phyloP scores from a whole-genome alignment of 1,284 basidiomycete species.

The Malassezia cuniculi region DNA sequence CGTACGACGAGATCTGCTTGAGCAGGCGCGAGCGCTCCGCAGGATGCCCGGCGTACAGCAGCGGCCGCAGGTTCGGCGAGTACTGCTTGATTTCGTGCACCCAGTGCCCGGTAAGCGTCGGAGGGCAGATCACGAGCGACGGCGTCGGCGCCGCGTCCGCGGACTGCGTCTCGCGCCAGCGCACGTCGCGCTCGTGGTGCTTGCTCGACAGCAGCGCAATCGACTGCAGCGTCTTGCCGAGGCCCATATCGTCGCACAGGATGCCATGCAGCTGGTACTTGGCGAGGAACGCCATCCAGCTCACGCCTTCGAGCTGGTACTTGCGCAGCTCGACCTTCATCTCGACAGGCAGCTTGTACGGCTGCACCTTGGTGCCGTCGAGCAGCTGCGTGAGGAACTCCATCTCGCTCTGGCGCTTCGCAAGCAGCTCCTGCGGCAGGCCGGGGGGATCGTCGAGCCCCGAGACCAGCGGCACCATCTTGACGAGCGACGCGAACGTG shows the following conservation, averaged over 20 bases:
- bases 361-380: conserved; percentile 65
- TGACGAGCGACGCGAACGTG: conserved; percentile 93
- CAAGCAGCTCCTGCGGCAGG: conserved; percentile 78
- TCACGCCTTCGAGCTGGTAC: conserved; percentile 96
- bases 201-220: conserved; percentile 94
- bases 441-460: conserved; percentile 87
- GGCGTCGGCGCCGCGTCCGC: conserved; percentile 75
- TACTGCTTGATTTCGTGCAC: conserved; percentile 95
- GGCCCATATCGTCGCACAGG: conserved; percentile 98
- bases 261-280: conserved; percentile 78
- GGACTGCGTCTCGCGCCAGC: conserved; percentile 57
- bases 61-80: conserved; percentile 65
- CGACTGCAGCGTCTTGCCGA: conserved; percentile 94
- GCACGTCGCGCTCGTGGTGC: conserved; percentile 70
- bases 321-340: conserved; percentile 90
- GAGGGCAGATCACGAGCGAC: conserved; percentile 89
- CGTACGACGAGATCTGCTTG: conserved; percentile 45
- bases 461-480: conserved; percentile 96
- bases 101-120: conserved; percentile 93
- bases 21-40: conserved; percentile 58
- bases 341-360: conserved; percentile 70
- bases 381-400: conserved; percentile 86
- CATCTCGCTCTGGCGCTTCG: conserved; percentile 61
- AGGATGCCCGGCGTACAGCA: conserved; percentile 83
- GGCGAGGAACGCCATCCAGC: conserved; percentile 94